Conservation (phyloP, 371 early-diverging fungal species). For the Syncephalis fuscata region DNA sequence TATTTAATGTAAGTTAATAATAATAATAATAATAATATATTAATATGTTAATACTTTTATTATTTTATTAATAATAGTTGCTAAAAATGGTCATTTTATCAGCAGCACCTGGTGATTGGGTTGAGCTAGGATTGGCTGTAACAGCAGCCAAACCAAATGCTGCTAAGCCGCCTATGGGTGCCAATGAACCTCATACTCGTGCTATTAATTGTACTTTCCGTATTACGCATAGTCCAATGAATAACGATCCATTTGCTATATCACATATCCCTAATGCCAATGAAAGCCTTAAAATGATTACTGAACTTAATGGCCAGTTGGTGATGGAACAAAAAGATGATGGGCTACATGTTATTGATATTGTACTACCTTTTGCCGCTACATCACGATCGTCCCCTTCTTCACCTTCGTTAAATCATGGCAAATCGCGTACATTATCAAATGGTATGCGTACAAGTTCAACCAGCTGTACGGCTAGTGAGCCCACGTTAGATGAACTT, state of each 20-base stretch:
- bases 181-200: too few relatives aligned
- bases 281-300: too few relatives aligned
- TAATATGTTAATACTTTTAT: not conserved
- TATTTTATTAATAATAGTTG: conserved; percentile 17
- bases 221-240: too few relatives aligned
- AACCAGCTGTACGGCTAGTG: conserved; percentile 14
- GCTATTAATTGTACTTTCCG: too few relatives aligned
- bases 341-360: conserved; percentile 38
- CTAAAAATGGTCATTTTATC: conserved; percentile 32
- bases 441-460: too few relatives aligned
- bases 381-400: not conserved
- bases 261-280: too few relatives aligned
- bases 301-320: conserved; percentile 15
- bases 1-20: conserved; percentile 26
- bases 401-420: too few relatives aligned
- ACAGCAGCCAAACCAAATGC: not conserved
- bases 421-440: too few relatives aligned
- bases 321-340: conserved; percentile 71
- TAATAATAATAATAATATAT: not conserved
- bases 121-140: conserved; percentile 35
- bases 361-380: conserved; percentile 22
- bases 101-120: conserved; percentile 30
- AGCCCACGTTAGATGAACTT: conserved; percentile 34
- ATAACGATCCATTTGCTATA: too few relatives aligned
- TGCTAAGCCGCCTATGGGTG: not conserved